These are phyloP conservation scores for Multifurca ochricompacta DNA, from an alignment of 768 basidiomycete species.

Conservation along the genomic window DNA sequence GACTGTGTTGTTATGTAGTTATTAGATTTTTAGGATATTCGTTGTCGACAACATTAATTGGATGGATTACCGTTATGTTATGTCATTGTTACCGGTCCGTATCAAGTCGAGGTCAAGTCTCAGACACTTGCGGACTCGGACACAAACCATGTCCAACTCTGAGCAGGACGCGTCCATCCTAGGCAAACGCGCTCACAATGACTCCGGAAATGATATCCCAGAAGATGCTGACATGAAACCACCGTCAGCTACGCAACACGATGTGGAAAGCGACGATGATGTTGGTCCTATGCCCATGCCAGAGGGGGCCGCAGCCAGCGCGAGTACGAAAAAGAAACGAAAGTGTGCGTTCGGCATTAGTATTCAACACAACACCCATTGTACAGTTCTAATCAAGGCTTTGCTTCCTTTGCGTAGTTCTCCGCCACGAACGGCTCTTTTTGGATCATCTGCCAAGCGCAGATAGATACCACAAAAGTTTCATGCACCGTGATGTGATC, in stretches of 20 bases:
- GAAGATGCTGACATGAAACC: constrained; percentile 25
- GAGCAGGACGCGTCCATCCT: constrained; percentile 48
- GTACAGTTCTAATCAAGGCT: neutral
- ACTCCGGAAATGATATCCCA: constrained; percentile 21
- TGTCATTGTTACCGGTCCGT: neutral
- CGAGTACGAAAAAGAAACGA: constrained; percentile 62
- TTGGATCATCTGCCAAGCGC: constrained; percentile 86
- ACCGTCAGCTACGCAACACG: constrained; percentile 34
- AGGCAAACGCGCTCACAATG: constrained; percentile 54
- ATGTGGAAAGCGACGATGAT: constrained; percentile 63
- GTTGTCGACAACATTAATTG: neutral
- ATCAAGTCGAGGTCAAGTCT: neutral
- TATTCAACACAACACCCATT: neutral
- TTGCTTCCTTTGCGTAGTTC: constrained; percentile 41
- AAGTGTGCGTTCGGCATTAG: constrained; percentile 48
- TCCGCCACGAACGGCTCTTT: constrained; percentile 89
- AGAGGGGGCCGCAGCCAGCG: constrained; percentile 33
- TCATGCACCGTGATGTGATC: constrained; percentile 94
- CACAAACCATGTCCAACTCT: constrained; percentile 25
- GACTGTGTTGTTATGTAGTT: constrained; percentile 53
- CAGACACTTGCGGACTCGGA: neutral
- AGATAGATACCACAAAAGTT: constrained; percentile 93
- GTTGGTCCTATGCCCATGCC: constrained; percentile 87
- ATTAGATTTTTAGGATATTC: neutral
- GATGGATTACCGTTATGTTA: neutral